phyloP scores from a whole-genome alignment of 371 early-diverging fungal species.

The Rhizomucor miehei region DNA sequence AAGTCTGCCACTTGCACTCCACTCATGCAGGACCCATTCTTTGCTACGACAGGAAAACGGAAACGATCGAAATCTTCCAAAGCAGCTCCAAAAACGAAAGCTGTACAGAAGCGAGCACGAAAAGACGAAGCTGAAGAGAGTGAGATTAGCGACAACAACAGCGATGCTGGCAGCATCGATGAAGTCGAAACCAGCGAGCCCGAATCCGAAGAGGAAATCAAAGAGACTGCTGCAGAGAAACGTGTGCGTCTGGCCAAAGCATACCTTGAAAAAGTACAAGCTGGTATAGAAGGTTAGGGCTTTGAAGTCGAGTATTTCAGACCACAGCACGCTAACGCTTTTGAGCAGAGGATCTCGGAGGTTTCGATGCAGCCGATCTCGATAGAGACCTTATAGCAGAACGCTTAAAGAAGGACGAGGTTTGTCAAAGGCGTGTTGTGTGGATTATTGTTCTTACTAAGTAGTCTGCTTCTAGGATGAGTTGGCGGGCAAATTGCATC shows the following conservation, averaged over 20 bases:
- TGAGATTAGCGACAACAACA: constrained; percentile 47
- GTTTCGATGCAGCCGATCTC: constrained; percentile 89
- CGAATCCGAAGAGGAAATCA: constrained; percentile 58
- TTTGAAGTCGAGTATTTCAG: not conserved
- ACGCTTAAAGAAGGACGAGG: constrained; percentile 81
- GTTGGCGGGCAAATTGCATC: constrained; percentile 49
- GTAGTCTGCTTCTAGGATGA: constrained; percentile 39
- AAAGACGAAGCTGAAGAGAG: constrained; percentile 28
- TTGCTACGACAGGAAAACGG: constrained; percentile 31
- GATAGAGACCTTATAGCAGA: constrained; percentile 92
- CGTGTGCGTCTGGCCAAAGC: constrained; percentile 89
- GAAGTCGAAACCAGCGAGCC: constrained; percentile 26
- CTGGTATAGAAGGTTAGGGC: constrained; percentile 49
- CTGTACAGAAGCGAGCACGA: constrained; percentile 1
- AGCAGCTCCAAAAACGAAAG: constrained; percentile 12
- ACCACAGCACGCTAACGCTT: not conserved
- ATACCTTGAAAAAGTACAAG: constrained; percentile 78
- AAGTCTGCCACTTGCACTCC: no score
- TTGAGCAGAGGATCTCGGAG: constrained; percentile 56
- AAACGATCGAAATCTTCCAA: constrained; percentile 18
- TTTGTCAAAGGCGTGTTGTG: constrained; percentile 21
- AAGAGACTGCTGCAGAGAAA: constrained; percentile 90
- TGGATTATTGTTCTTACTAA: not conserved
- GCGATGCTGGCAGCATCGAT: constrained; percentile 22
- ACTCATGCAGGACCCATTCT: constrained; percentile 38